Percentiles rank a stretch among this genome's conserved stretches.
Conservation (phyloP, 78 protist genomes). For the Dictyostelium brefeldianum region DNA sequence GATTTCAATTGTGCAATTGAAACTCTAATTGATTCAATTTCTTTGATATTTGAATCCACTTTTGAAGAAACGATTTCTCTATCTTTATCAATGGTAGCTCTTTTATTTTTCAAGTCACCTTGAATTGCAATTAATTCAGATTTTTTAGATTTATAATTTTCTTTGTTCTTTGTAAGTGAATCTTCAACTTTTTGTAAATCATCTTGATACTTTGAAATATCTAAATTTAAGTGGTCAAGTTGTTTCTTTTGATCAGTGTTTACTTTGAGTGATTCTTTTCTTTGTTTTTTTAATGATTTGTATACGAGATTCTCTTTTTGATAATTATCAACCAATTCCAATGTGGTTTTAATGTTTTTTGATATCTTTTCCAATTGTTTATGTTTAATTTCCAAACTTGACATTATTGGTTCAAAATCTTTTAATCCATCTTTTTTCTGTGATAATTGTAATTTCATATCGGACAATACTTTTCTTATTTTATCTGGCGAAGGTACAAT, state of each 20-base stretch:
- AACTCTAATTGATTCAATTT: not conserved
- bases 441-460: not conserved
- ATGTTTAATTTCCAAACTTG: not conserved
- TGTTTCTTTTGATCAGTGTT: not conserved
- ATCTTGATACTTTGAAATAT: not conserved
- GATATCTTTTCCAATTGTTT: constrained; percentile 2
- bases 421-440: not conserved
- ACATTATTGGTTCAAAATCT: not conserved
- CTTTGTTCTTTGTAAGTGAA: not conserved
- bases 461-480: not conserved
- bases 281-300: not conserved
- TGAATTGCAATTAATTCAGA: not conserved
- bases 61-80: not conserved
- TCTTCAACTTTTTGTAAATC: not conserved
- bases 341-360: not conserved
- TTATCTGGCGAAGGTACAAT: constrained; percentile 2
- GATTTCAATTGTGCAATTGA: not conserved
- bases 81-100: not conserved
- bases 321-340: not conserved
- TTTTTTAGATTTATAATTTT: not conserved
- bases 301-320: not conserved
- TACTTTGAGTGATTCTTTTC: not conserved
- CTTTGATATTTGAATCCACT: not conserved
- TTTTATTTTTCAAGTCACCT: not conserved
- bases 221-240: not conserved